Conservation (phyloP, 805 yeast species). For the Candida silvatica region DNA sequence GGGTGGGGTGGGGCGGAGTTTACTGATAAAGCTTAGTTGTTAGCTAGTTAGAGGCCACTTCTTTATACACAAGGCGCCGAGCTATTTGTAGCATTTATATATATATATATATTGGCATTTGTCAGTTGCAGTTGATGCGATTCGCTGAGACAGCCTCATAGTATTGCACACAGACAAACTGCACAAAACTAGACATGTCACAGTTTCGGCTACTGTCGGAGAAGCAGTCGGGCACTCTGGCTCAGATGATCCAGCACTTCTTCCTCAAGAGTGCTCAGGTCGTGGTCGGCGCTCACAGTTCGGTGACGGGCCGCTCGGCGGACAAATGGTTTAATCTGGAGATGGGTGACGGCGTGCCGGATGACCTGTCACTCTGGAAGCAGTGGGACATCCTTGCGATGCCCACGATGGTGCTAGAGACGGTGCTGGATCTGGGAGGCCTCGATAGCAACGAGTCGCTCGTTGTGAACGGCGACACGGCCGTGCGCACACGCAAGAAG, state of each 20-base stretch:
- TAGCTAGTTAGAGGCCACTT: too few relatives aligned
- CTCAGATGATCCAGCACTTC: slow-evolving; percentile 41
- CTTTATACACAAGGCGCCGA: too few relatives aligned
- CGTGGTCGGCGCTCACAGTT: slow-evolving; percentile 24
- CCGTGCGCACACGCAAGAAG: slow-evolving; percentile 53
- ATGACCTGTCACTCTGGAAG: slow-evolving; percentile 61
- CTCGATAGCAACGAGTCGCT: slow-evolving; percentile 16
- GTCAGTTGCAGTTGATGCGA: too few relatives aligned
- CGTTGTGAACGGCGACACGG: slow-evolving; percentile 24
- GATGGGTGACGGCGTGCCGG: slow-evolving; percentile 31
- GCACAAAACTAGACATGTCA: background rate
- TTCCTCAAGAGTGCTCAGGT: slow-evolving; percentile 55
- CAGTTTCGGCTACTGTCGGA: slow-evolving; percentile 18
- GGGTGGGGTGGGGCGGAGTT: too few relatives aligned
- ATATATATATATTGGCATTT: too few relatives aligned
- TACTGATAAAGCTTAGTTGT: too few relatives aligned
- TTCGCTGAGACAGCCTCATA: background rate
- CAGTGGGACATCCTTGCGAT: slow-evolving; percentile 31
- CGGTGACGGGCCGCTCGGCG: slow-evolving; percentile 8
- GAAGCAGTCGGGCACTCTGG: slow-evolving; percentile 23
- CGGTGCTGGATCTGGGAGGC: slow-evolving; percentile 33
- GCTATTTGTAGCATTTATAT: too few relatives aligned
- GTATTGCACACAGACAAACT: background rate
- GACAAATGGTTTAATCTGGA: slow-evolving; percentile 62
- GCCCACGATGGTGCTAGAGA: slow-evolving; percentile 84